Evolutionary conservation across 2,329 filamentous ascomycete species (phyloP), one percentile per base, ranked within the genome.

Genomic region (Raffaelea arxii): DNA sequence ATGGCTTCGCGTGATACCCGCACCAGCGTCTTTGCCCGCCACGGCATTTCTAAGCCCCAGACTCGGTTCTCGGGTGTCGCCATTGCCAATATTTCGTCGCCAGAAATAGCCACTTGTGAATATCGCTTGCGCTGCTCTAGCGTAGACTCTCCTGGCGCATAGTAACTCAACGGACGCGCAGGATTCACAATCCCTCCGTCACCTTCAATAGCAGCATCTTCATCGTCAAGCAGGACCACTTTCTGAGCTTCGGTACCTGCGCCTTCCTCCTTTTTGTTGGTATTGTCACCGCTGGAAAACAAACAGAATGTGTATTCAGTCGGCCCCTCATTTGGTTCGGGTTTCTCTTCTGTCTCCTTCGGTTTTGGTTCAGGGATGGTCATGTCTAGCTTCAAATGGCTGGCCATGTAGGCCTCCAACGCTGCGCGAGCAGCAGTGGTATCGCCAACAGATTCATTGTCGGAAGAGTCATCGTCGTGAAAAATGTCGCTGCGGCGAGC

Each of bases 1-100:
- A 53, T 23, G 6, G 39, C 41, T 46, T 10, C 51, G 50, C 25
- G 48, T n/a, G 55, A 60, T n/a, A 66, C 55, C 1, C 54, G 59
- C 25, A 78, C 62, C 25, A 61, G 64, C 4, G 62, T 68, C 14
- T 46, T 49, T 10, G 80, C 75, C 47, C 70, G 69, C 79, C 79
- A 82, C 2, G 78, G 77, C 53, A 76, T 65, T 58, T 81, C 77
- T 37, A 77, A 59, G 0, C 78, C 78, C 77, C 77, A 81, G 6
- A 66, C 65, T 69, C 64, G 53, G 58, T 61, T 40, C 54, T 56
- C n/a, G 70, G 69, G 49, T 66, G 62, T 21, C n/a, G 48, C 46
- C 22, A 44, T 37, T 6, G 45, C 43, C 2, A 74, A 44, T 14
- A 83, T 59, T 14, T 75, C 69, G n/a, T 74, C 70, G 6, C 70